A percentile compares a stretch with the other conserved stretches of the same genome.
phyloP scores from a whole-genome alignment of 2,329 filamentous ascomycete species.

The Ciborinia camelliae region DNA sequence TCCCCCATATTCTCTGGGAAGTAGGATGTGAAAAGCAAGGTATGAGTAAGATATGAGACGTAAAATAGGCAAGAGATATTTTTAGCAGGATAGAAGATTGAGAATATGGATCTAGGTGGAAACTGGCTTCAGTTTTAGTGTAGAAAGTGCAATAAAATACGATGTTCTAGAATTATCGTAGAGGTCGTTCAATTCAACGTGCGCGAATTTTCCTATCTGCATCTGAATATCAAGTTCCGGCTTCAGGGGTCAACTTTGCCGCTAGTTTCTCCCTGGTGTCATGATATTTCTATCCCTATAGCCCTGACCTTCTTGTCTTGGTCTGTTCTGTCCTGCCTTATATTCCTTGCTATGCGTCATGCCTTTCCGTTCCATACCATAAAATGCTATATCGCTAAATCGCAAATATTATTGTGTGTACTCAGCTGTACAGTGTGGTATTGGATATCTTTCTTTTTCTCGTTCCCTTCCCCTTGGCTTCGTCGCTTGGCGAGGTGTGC shows the following conservation, averaged over 20 bases:
- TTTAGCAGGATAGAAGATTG: neutral
- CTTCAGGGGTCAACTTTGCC: neutral
- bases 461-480: neutral
- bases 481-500: neutral
- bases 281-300: neutral
- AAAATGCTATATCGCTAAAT: neutral
- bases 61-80: neutral
- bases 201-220: neutral
- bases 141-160: neutral
- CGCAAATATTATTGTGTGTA: neutral
- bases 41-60: too few relatives aligned
- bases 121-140: neutral
- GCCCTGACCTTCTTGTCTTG: neutral
- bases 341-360: neutral
- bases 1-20: accelerated
- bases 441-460: neutral
- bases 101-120: neutral
- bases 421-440: neutral
- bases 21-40: neutral
- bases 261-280: neutral
- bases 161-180: neutral
- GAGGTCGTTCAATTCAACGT: neutral
- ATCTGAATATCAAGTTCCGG: neutral
- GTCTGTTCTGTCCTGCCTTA: neutral
- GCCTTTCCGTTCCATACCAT: neutral